Base-by-base conservation (phyloP, 1,139 yeast species). In the Diutina siamensis region DNA sequence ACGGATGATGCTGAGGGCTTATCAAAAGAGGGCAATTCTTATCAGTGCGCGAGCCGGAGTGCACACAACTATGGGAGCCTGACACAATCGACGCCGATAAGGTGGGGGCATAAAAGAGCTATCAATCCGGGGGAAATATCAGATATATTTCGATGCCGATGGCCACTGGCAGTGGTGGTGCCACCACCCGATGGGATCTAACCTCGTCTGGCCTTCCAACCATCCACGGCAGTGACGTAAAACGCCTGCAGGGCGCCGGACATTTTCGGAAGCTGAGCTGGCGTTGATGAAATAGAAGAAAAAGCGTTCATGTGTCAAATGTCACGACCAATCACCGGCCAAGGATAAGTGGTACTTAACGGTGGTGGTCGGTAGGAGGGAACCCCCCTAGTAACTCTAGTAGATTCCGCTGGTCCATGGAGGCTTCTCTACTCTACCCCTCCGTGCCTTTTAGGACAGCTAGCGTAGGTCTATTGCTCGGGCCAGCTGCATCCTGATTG, bases 1-100 rank as follows among this genome's bases (percentile, higher is more conserved):
- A 47, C 64, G 69, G 48, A 4, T 12, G 15, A n/a, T 10, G 34
- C 34, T 22, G 40, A 35, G 20, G 38, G 40, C 40, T 35, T 35
- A 35, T 35, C 40, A 35, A 27, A 31, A 13, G 15, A n/a, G n/a
- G 40, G 28, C 28, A n/a, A 20, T 22, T 21, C 40, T 35, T 35
- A 35, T 35, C 40, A 35, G 40, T 34, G 38, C 40, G 40, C 28
- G 28, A 7, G 28, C 28, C 9, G 28, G 28, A 7, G 5, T 25
- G 28, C 28, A 25, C 28, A 25, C n/a, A n/a, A n/a, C n/a, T n/a
- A n/a, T n/a, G n/a, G n/a, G n/a, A n/a, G n/a, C n/a, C n/a, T n/a
- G 35, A 33, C 35, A 18, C 35, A 33, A 33, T 33, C n/a, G n/a
- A n/a, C n/a, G n/a, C n/a, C n/a, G 28, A 25, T 25, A 25, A 25